Percentiles rank a stretch among this genome's conserved stretches.
These are phyloP conservation scores for Lasiodiplodia citricola DNA, from an alignment of 2,329 filamentous ascomycete genomes.

Conservation along the genomic window DNA sequence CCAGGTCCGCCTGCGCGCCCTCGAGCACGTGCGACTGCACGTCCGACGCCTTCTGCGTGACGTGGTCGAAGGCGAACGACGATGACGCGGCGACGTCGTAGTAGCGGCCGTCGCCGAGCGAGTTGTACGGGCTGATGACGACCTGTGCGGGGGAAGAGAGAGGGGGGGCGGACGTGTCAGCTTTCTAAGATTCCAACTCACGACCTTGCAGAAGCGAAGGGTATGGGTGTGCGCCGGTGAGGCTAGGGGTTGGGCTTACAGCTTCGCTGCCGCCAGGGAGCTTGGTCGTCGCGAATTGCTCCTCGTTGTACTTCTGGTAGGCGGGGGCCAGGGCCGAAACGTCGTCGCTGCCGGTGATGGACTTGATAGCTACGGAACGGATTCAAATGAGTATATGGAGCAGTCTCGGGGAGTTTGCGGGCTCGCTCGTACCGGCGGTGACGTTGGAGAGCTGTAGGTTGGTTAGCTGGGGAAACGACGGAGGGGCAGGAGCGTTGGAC, in stretches of 20 bases:
- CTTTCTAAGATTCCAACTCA: not conserved
- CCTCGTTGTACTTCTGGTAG: conserved; percentile 94
- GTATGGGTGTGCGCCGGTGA: not conserved
- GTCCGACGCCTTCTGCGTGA: conserved; percentile 79
- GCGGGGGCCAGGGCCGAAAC: conserved; percentile 77
- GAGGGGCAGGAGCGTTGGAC: conserved; percentile 32
- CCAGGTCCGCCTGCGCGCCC: conserved; percentile 75
- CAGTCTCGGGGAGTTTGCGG: not conserved
- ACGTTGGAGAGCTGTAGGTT: conserved; percentile 77
- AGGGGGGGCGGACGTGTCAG: not conserved
- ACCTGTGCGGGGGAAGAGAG: conserved; percentile 50
- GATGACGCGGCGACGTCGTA: conserved; percentile 88
- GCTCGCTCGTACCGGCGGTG: conserved; percentile 69
- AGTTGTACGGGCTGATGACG: conserved; percentile 85
- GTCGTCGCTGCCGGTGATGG: conserved; percentile 72
- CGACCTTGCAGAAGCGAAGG: not conserved
- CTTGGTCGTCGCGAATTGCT: conserved; percentile 88
- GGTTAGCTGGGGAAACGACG: conserved; percentile 34
- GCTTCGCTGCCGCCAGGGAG: conserved; percentile 83
- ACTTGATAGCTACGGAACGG: conserved; percentile 76
- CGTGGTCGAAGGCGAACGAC: conserved; percentile 88
- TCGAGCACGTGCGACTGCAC: conserved; percentile 82
- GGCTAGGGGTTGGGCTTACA: conserved; percentile 53
- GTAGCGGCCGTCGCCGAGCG: conserved; percentile 79
- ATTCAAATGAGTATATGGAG: not conserved